These are phyloP conservation scores for Phytophthora constricta DNA, from an alignment of 352 stramenopile species.

Conservation along the genomic window DNA sequence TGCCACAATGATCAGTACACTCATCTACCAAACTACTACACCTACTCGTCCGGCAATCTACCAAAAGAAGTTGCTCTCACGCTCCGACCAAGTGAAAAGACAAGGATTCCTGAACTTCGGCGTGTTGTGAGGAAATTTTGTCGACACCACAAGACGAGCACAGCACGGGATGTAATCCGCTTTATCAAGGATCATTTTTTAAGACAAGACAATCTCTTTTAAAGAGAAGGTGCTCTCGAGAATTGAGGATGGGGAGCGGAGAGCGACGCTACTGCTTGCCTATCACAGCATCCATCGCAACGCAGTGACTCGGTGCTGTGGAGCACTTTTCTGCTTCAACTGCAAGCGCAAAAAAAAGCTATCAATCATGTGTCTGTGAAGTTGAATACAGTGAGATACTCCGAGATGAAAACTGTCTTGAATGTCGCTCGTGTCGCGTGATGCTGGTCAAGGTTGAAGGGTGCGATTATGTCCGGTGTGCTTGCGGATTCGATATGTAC, in stretches of 20 bases:
- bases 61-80: constrained; percentile 14
- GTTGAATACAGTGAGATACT: constrained; percentile 19
- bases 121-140: constrained; percentile 24
- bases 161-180: constrained; percentile 24
- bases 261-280: constrained; percentile 48
- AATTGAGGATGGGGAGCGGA: constrained; percentile 49
- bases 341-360: constrained; percentile 48
- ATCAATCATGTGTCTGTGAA: constrained; percentile 23
- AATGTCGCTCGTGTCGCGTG: constrained; percentile 50
- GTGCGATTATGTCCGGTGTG: constrained; percentile 46
- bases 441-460: constrained; percentile 61
- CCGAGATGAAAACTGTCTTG: constrained; percentile 30
- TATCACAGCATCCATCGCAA: constrained; percentile 39
- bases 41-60: constrained; percentile 1
- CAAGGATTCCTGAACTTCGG: constrained; percentile 21
- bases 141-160: constrained; percentile 16
- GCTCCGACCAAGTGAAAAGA: constrained; percentile 14
- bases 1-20: constrained; percentile 41
- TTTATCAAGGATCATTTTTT: constrained; percentile 19
- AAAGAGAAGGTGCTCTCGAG: constrained; percentile 30
- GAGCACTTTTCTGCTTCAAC: constrained; percentile 49
- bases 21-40: constrained; percentile 30
- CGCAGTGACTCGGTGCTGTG: constrained; percentile 46
- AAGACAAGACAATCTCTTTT: constrained; percentile 18
- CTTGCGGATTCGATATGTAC: constrained; percentile 47